These are phyloP conservation scores for Solanum ossicruentum DNA, from an alignment of 257 asterid genomes.

Conservation along the genomic window DNA sequence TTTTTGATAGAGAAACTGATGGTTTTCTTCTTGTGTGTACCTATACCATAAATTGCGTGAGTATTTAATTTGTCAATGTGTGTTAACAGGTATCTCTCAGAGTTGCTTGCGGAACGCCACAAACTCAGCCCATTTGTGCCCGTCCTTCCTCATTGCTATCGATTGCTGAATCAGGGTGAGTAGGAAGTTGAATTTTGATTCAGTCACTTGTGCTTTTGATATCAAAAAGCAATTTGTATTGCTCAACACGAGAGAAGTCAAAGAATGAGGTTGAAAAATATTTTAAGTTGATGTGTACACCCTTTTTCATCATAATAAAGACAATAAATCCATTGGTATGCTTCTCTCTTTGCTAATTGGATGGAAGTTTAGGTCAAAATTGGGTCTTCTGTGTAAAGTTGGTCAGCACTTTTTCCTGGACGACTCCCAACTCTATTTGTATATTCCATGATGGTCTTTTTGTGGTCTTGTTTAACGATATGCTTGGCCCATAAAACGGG, in stretches of 20 bases:
- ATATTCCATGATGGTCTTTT: background rate
- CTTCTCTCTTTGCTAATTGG: background rate
- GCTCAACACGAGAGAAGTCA: background rate
- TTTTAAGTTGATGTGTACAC: background rate
- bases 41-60: background rate
- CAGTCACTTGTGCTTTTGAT: background rate
- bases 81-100: slow-evolving; percentile 29
- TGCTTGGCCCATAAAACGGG: background rate
- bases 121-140: slow-evolving; percentile 65
- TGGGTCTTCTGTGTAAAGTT: background rate
- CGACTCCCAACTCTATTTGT: background rate
- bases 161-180: slow-evolving; percentile 89
- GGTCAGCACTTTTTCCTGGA: background rate
- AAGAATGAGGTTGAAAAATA: background rate
- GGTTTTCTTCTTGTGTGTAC: background rate
- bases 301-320: background rate
- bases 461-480: background rate
- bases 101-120: slow-evolving; percentile 61
- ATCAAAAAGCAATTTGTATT: background rate
- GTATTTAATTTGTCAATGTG: background rate
- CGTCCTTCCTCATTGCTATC: slow-evolving; percentile 58
- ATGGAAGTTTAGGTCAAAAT: background rate
- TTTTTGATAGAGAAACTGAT: background rate
- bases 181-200: background rate
- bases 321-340: background rate